Evolutionary conservation across 1,284 basidiomycete genomes (phyloP).

Genomic region (Heterobasidion occidentale): DNA sequence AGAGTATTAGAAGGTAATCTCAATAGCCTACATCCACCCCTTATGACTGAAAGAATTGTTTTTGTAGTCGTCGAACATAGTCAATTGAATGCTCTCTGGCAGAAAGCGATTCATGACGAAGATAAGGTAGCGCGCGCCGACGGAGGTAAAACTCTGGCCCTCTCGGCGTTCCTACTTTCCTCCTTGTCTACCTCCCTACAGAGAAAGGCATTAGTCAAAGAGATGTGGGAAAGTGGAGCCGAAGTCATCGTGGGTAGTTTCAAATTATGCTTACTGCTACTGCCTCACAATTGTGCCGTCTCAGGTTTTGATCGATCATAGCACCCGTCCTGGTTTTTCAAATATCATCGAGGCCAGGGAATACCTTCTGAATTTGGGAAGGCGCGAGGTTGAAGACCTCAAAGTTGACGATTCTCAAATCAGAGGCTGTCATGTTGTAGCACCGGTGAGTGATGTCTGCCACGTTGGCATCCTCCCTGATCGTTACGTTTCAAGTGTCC

Average conservation of each 20-base stretch:
- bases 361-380: constrained; percentile 64
- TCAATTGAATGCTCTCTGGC: constrained; percentile 41
- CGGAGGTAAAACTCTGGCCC: constrained; percentile 54
- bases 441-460: constrained; percentile 47
- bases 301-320: constrained; percentile 84
- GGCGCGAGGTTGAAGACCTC: constrained; percentile 44
- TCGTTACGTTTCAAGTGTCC: constrained; percentile 58
- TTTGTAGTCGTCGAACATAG: constrained; percentile 39
- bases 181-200: constrained; percentile 56
- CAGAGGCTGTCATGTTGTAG: constrained; percentile 71
- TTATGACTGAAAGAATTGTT: constrained; percentile 1
- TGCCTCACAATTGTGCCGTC: constrained; percentile 7
- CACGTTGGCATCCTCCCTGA: constrained; percentile 13
- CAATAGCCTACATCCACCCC: constrained; percentile 1
- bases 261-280: constrained; percentile 10
- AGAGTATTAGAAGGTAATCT: constrained; percentile 47
- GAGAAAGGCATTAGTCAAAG: constrained; percentile 64
- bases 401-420: constrained; percentile 26
- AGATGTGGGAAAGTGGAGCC: constrained; percentile 89
- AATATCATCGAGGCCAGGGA: constrained; percentile 80
- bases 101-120: constrained; percentile 44
- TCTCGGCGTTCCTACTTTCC: constrained; percentile 84
- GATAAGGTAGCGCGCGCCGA: constrained; percentile 28
- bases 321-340: constrained; percentile 72
- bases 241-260: constrained; percentile 55